Conservation (phyloP, 2,329 filamentous ascomycete genomes). For the Alternaria rosae region DNA sequence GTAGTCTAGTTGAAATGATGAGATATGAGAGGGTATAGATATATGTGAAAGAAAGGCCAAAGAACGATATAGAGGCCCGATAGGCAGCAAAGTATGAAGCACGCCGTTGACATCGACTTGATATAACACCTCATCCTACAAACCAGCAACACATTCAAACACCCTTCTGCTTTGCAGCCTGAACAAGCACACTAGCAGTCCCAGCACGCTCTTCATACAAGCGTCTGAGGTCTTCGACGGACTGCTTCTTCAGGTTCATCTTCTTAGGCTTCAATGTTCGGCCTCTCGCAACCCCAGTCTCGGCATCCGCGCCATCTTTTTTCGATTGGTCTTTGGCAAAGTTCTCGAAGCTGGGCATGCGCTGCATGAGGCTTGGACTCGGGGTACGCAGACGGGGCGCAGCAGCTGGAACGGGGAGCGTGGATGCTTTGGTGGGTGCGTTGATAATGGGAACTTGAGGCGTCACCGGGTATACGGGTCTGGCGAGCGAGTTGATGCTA, state of each 20-base stretch:
- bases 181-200: constrained; percentile 45
- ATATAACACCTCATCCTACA: neutral
- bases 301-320: constrained; percentile 12
- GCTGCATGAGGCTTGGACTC: constrained; percentile 54
- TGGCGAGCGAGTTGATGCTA: constrained; percentile 48
- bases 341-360: constrained; percentile 57
- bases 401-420: constrained; percentile 36
- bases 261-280: constrained; percentile 40
- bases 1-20: neutral
- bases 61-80: neutral
- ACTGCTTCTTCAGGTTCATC: constrained; percentile 54
- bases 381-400: constrained; percentile 43
- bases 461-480: constrained; percentile 42
- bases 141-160: neutral
- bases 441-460: constrained; percentile 31
- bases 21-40: neutral
- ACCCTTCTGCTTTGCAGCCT: constrained; percentile 17
- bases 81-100: neutral
- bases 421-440: constrained; percentile 39
- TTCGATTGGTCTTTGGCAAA: constrained; percentile 20
- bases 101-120: neutral
- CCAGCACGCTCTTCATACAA: constrained; percentile 58
- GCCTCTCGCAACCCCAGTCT: constrained; percentile 15
- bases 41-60: neutral
- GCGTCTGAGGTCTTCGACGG: constrained; percentile 57